Base-by-base conservation (phyloP, 192 early-diverging fungal species). In the Coemansia sp. region DNA sequence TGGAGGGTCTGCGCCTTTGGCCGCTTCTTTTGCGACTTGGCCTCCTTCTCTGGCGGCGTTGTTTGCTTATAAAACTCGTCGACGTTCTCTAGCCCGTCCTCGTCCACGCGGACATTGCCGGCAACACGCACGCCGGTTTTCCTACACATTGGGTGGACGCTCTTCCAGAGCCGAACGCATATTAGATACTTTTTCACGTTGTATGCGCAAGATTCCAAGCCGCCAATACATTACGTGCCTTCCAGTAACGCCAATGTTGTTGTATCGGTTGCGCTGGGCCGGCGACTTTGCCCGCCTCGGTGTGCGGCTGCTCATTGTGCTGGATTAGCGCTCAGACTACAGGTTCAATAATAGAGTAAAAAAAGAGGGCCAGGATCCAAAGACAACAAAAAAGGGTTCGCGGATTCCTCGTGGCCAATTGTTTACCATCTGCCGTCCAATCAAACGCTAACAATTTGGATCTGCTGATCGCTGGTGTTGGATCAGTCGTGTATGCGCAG, bases 1-100 rank as follows among this genome's bases (percentile, higher is more conserved):
- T 58, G 67, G 8, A 70, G 55, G 2, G 65, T 39, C 10, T 46
- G 44, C 18, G 48, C 8, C 29, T 38, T 47, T 28, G 29, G 14
- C 13, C 30, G 26, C 19, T 17, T 30, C 2, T 44, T 58, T 0
- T 25, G 31, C 11, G 38, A 10, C 9, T 25, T 21, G 0, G 25
- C 38, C 10, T 38, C 26, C 13, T 46, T 43, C 14, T 54, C 40
- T 8, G 18, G 36, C 12, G 67, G 67, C 41, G 67, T 54, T 12
- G 67, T 70, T 22, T 58, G 49, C 35, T 58, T 50, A 47, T 63
- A 70, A 35, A 70, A 70, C 55, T 62, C 67, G 18, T 58, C 67
- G 12, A 70, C 60, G 32, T 70, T 70, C 16, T 70, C 67, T 33
- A 70, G 19, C 17, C 67, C 67, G 18, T 70, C 67, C 0, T 54